Evolutionary conservation across 306 rosid genomes (phyloP).

Genomic region (Vigna trinervia): DNA sequence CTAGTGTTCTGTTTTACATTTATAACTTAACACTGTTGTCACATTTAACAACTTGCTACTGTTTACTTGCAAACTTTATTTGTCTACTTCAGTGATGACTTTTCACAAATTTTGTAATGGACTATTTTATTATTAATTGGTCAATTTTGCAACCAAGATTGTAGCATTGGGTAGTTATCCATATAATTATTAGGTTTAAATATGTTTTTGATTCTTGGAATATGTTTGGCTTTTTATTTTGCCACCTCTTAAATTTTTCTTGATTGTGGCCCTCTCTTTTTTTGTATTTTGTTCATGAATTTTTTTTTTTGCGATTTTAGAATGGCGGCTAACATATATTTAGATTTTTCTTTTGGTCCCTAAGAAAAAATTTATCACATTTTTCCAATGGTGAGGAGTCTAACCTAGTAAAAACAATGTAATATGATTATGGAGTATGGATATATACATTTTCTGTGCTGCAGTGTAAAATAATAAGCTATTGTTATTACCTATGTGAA

Average conservation of each 20-base stretch:
- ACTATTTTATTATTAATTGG: slow-evolving; percentile 9
- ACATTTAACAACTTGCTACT: slow-evolving; percentile 30
- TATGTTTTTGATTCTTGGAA: no score
- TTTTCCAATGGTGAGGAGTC: no score
- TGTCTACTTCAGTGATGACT: slow-evolving; percentile 27
- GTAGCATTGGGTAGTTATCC: slow-evolving; percentile 1
- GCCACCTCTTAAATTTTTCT: no score
- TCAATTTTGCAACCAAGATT: slow-evolving; percentile 17
- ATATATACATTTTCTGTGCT: not conserved
- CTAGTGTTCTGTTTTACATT: slow-evolving; percentile 11
- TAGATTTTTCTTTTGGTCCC: no score
- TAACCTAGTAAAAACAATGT: no score
- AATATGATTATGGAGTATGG: slow-evolving; percentile 23
- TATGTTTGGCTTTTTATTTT: no score
- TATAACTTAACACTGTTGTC: slow-evolving; percentile 2
- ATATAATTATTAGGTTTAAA: not conserved
- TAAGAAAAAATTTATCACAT: no score
- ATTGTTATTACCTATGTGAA: slow-evolving; percentile 17
- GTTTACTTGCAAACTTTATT: slow-evolving; percentile 20
- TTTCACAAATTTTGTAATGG: slow-evolving; percentile 10
- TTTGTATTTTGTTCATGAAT: no score
- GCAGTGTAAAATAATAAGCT: slow-evolving; percentile 23
- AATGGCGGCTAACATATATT: no score
- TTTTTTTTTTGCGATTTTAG: no score
- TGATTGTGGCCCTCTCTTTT: no score